phyloP scores from a whole-genome alignment of 2,329 filamentous ascomycete species.

The Huntiella moniliformis region DNA sequence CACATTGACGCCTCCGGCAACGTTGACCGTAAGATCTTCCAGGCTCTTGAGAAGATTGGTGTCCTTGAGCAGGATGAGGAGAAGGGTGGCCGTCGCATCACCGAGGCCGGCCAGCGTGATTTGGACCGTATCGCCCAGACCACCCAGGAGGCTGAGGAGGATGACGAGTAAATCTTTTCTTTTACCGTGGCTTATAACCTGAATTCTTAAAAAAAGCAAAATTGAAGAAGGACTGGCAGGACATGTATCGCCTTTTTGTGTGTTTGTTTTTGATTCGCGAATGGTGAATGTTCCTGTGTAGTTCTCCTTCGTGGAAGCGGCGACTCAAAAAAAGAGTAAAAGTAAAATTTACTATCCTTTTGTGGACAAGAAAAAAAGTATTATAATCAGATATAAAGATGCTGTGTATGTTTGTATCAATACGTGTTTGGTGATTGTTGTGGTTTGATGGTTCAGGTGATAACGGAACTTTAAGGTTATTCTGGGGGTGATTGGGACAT shows the following conservation, averaged over 20 bases:
- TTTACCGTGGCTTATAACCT: neutral
- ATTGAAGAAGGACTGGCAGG: too few species aligned
- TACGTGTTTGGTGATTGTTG: neutral
- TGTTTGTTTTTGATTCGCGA: too few species aligned
- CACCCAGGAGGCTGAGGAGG: constrained; percentile 51
- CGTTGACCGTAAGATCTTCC: constrained; percentile 94
- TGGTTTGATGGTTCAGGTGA: neutral
- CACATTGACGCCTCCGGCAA: constrained; percentile 90
- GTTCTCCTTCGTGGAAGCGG: too few species aligned
- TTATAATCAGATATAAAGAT: constrained; percentile 6
- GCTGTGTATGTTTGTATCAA: neutral
- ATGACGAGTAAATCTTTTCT: constrained; percentile 39
- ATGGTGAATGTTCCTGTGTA: too few species aligned
- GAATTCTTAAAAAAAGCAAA: too few species aligned
- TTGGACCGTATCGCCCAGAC: constrained; percentile 88
- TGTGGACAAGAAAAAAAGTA: constrained; percentile 2
- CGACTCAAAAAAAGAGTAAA: too few species aligned
- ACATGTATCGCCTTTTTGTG: too few species aligned
- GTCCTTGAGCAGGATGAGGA: constrained; percentile 96
- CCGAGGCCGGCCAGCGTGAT: constrained; percentile 95
- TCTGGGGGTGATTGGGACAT: too few species aligned
- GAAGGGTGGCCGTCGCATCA: constrained; percentile 96
- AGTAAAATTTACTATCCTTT: neutral
- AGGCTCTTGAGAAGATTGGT: constrained; percentile 97
- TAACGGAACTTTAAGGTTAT: too few species aligned